Conservation (phyloP, 148 eudicot species). For the Silene latifolia region DNA sequence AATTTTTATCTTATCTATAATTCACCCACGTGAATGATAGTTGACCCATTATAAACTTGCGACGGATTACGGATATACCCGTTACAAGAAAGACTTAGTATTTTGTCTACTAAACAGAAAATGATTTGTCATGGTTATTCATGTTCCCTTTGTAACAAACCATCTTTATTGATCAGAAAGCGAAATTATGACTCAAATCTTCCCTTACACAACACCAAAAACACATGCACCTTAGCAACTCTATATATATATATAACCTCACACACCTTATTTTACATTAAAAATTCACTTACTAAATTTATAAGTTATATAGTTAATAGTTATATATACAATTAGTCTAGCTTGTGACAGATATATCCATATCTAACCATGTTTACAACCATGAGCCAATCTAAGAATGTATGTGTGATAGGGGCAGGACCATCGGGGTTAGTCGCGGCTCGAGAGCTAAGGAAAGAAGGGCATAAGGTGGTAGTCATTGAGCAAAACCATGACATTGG, state of each 20-base stretch:
- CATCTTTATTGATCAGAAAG: slow-evolving; percentile 12
- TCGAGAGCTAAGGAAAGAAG: slow-evolving; percentile 72
- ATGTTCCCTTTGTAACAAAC: slow-evolving; percentile 19
- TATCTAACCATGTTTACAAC: slow-evolving; percentile 39
- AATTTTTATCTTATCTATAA: no score
- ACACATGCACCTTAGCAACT: slow-evolving; percentile 6
- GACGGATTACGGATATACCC: no score
- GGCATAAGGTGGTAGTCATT: slow-evolving; percentile 62
- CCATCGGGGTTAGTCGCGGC: slow-evolving; percentile 73
- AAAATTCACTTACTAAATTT: neutral
- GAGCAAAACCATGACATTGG: slow-evolving; percentile 83
- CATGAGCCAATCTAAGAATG: slow-evolving; percentile 31
- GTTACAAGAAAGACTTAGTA: no score
- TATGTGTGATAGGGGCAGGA: slow-evolving; percentile 77
- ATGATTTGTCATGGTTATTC: no score
- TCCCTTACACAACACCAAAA: slow-evolving; percentile 21
- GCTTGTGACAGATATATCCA: no score
- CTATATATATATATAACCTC: neutral
- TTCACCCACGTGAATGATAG: no score
- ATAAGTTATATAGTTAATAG: neutral
- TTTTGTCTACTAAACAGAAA: no score
- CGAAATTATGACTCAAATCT: slow-evolving; percentile 18
- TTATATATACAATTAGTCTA: no score
- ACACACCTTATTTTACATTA: neutral
- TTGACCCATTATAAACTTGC: no score